phyloP scores from a whole-genome alignment of 1,139 yeast genomes.

The Suhomyces choctaworum region DNA sequence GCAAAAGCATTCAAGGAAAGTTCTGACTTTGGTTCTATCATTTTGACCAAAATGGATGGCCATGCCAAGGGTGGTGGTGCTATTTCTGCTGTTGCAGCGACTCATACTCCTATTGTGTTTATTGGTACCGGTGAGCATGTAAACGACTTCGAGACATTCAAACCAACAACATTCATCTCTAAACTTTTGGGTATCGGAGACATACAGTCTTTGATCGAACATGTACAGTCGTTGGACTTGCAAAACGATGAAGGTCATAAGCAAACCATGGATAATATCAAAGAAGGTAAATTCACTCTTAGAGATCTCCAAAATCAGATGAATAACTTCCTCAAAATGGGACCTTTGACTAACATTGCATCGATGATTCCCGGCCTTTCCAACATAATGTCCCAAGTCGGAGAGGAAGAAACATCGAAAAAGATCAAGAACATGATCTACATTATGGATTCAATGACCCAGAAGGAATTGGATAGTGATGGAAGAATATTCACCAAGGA shows the following conservation, averaged over 20 bases:
- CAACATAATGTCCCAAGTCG: constrained; percentile 79
- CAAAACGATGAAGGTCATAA: constrained; percentile 70
- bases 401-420: constrained; percentile 85
- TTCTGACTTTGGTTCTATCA: constrained; percentile 91
- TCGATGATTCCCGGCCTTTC: constrained; percentile 95
- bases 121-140: constrained; percentile 99
- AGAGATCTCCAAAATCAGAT: constrained; percentile 92
- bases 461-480: constrained; percentile 85
- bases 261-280: constrained; percentile 88
- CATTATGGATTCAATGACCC: constrained; percentile 96
- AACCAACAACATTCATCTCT: constrained; percentile 86
- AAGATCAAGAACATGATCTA: constrained; percentile 86
- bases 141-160: constrained; percentile 87
- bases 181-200: constrained; percentile 94
- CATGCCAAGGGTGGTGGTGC: constrained; percentile 99
- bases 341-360: constrained; percentile 90
- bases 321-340: constrained; percentile 95
- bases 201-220: constrained; percentile 90
- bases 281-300: constrained; percentile 92
- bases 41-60: constrained; percentile 96
- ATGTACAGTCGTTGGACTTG: constrained; percentile 81
- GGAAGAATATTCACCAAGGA: constrained; percentile 78
- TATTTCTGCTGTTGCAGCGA: constrained; percentile 96
- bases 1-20: constrained; percentile 93
- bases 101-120: constrained; percentile 92